phyloP scores from a whole-genome alignment of 192 early-diverging fungal genomes.

The Chytriomyces sp. region DNA sequence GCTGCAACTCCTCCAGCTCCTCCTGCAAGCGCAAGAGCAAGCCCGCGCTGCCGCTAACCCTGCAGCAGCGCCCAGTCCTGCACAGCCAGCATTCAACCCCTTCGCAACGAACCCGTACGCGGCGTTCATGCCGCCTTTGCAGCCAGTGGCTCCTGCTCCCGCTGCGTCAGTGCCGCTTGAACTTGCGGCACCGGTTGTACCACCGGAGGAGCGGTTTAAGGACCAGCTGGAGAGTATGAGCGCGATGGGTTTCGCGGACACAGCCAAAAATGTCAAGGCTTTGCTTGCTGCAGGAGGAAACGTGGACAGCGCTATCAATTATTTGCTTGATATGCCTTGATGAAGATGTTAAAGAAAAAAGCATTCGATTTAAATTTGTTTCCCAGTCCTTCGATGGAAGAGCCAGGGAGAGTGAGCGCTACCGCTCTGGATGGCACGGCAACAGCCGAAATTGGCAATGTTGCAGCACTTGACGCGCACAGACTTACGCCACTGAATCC shows the following conservation, averaged over 20 bases:
- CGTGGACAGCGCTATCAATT: conserved; percentile 82
- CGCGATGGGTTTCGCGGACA: conserved; percentile 88
- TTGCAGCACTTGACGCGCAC: no score
- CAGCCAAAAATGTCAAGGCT: conserved; percentile 77
- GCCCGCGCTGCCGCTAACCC: not conserved
- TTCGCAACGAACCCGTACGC: conserved; percentile 11
- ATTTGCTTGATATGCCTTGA: conserved; percentile 42
- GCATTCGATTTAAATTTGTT: no score
- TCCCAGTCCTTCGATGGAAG: no score
- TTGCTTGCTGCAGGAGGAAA: conserved; percentile 75
- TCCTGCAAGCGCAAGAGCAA: conserved; percentile 4
- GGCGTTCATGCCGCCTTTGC: not conserved
- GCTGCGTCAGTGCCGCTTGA: not conserved
- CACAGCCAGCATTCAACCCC: conserved; percentile 18
- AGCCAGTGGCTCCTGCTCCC: not conserved
- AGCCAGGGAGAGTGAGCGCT: no score
- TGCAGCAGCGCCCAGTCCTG: not conserved
- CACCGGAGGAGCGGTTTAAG: conserved; percentile 69
- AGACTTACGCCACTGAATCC: no score
- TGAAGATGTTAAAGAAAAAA: no score
- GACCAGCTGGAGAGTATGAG: conserved; percentile 67
- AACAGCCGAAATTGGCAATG: no score
- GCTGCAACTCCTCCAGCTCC: conserved; percentile 14
- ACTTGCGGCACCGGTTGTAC: conserved; percentile 68
- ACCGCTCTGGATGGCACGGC: no score